Evolutionary conservation across 495 filamentous ascomycete genomes (phyloP), one percentile per base, ranked within the genome.

Genomic region (Aspergillus baeticus): DNA sequence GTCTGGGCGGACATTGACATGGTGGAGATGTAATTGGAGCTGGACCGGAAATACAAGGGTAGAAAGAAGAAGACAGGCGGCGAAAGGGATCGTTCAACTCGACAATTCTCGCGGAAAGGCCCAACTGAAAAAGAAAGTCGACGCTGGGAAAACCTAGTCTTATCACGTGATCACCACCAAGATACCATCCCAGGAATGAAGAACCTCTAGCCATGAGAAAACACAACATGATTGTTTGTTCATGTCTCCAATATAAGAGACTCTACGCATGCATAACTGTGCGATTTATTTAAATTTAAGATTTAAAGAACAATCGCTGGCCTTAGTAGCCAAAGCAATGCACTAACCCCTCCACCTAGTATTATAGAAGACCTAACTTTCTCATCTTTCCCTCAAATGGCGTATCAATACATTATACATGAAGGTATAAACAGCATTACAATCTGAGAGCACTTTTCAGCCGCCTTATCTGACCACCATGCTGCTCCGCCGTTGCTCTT

Each of bases 1-100:
- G 66, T 49, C 54, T 77, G 72, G 38, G 69, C 66, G 51, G 74
- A 48, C 60, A 78, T 64, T 20, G 76, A 76, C 76, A 78, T 78
- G 59, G 51, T 67, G 67, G 39, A 53, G 49, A 54, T 44, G 41
- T 41, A 21, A 34, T 31, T 33, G 53, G 45, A 35, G 29, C 35
- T 17, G 17, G 54, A 47, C 31, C 20, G 23, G 17, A 20, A 38
- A 41, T 5, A 15, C 20, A 8, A 29, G 13, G 6, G 42, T 39
- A 57, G 29, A 41, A 45, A 54, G 59, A 42, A 58, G 38, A 44
- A 38, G 59, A 62, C 51, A 47, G 47, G 49, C 39, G 44, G 54
- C 1, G 55, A 58, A 50, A 42, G 49, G 62, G 53, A 58, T 58
- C 54, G 48, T 48, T 52, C 51, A 34, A 48, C 51, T 50, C 36